Evolutionary conservation across 2,329 filamentous ascomycete genomes (phyloP).

Genomic region (Diaporthe citriasiana): DNA sequence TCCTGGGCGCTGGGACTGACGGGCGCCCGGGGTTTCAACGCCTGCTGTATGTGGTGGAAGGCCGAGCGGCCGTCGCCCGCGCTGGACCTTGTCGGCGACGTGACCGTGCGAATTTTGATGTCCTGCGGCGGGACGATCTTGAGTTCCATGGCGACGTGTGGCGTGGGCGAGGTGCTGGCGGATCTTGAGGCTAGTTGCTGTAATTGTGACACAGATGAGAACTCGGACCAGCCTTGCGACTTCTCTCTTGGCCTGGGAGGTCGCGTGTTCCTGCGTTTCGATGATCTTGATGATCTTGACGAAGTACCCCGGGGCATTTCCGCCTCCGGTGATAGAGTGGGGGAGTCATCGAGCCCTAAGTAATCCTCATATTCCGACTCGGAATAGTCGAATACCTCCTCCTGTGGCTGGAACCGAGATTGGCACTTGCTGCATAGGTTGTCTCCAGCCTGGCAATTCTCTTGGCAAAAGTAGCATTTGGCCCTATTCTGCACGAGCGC

Average conservation of each 20-base stretch:
- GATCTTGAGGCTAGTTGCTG: conserved; percentile 26
- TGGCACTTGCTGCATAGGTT: conserved; percentile 28
- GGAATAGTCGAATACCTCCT: conserved; percentile 15
- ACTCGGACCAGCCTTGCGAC: conserved; percentile 19
- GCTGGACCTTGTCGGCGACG: conserved; percentile 13
- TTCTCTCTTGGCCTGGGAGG: conserved; percentile 8
- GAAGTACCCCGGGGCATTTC: neutral
- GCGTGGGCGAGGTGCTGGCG: conserved; percentile 31
- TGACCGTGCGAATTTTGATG: conserved; percentile 14
- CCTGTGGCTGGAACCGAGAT: conserved; percentile 11
- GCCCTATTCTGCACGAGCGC: neutral
- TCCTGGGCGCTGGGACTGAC: conserved; percentile 1
- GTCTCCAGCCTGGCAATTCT: neutral
- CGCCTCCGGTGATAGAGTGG: neutral
- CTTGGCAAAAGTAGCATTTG: conserved; percentile 24
- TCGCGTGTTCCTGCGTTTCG: neutral
- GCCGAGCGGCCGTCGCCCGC: conserved; percentile 26
- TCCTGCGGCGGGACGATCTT: conserved; percentile 33
- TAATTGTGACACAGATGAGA: conserved; percentile 4
- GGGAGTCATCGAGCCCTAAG: neutral
- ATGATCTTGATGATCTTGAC: neutral
- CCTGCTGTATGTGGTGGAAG: conserved; percentile 36
- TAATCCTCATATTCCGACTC: conserved; percentile 34
- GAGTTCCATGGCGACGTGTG: conserved; percentile 36
- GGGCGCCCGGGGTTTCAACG: conserved; percentile 7